Percentiles rank a stretch among this genome's conserved stretches.
phyloP scores from a whole-genome alignment of 2,329 filamentous ascomycete species.

The Alternaria sp. region DNA sequence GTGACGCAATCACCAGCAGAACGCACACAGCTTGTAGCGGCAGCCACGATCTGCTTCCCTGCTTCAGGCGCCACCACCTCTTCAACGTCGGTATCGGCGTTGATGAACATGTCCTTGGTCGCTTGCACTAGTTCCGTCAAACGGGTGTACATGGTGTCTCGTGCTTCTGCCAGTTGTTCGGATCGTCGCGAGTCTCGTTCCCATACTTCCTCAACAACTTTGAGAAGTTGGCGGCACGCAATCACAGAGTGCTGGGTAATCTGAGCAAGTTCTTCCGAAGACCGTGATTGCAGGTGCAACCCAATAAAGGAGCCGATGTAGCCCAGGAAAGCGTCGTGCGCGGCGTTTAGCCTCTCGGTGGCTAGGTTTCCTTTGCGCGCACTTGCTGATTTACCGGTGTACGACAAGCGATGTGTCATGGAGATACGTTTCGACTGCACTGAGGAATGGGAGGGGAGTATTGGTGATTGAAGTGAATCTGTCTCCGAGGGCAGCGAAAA shows the following conservation, averaged over 20 bases:
- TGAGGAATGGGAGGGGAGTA: constrained; percentile 33
- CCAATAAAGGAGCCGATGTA: constrained; percentile 94
- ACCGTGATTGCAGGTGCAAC: constrained; percentile 90
- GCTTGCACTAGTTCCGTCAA: constrained; percentile 82
- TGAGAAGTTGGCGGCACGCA: constrained; percentile 79
- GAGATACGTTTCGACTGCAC: constrained; percentile 56
- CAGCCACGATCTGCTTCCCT: constrained; percentile 74
- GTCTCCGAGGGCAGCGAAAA: constrained; percentile 49
- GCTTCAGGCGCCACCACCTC: constrained; percentile 83
- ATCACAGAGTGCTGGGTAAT: constrained; percentile 84
- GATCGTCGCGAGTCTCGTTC: constrained; percentile 74
- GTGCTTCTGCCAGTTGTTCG: constrained; percentile 70
- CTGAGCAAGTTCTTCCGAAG: constrained; percentile 78
- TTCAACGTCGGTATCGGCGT: constrained; percentile 69
- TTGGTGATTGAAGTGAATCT: constrained; percentile 41
- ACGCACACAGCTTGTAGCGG: constrained; percentile 86
- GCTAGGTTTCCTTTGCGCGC: constrained; percentile 75
- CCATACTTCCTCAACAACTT: constrained; percentile 82
- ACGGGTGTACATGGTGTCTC: constrained; percentile 77
- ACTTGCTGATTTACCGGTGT: constrained; percentile 70
- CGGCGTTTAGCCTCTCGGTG: constrained; percentile 78
- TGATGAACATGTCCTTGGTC: constrained; percentile 78
- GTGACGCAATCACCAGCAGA: constrained; percentile 90
- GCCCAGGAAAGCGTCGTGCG: constrained; percentile 87
- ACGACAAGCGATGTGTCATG: constrained; percentile 75